Evolutionary conservation across 129 eudicot species (phyloP), one percentile per base, ranked within the genome.

Genomic region (Helianthus tuberosus): DNA sequence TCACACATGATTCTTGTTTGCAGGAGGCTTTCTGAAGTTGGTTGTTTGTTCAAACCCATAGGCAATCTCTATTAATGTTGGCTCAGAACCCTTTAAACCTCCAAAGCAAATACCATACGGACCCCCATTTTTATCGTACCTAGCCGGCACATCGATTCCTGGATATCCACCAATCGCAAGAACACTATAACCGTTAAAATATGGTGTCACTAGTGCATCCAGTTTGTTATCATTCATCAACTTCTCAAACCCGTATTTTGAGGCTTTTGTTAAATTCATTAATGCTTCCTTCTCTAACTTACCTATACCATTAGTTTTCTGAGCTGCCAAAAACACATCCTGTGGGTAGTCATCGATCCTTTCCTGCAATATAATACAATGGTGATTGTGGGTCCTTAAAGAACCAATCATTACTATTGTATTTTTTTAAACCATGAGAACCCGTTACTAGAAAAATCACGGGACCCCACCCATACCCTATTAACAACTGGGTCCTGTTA

Each of bases 141-240:
- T 96, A 8, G 83, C 91, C 11, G 97, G 97, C 52, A 92, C 96
- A 62, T 58, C 87, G 39, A 92, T 89, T 60, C 89, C 96, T 0
- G 97, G 96, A 55, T 75, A 92, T 35, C 97, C 97, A 12, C 97
- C 93, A 3, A 87, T 71, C 1, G 91, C 89, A 39, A 87, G 88
- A 20, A 85, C 83, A 7, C 74, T 13, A 1, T 83, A 68, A 15
- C 58, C 79, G 53, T 60, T 23, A 10, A 77, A 50, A 35, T 76
- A 57, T 5, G 86, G 86, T 9, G 87, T 85, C 44, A 89, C 91
- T 74, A 89, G 50, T 38, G 93, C 97, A 27, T 92, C 96, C 66
- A 89, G 61, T 64, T 85, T 82, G 71, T 89, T 68, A 4, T 85
- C 80, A 8, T 38, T 51, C 96, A 87, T 89, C 87, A 89, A 62